Evolutionary conservation across 106 monocot genomes (phyloP), one percentile per base, ranked within the genome.

Genomic region (Dioscorea dumetorum): DNA sequence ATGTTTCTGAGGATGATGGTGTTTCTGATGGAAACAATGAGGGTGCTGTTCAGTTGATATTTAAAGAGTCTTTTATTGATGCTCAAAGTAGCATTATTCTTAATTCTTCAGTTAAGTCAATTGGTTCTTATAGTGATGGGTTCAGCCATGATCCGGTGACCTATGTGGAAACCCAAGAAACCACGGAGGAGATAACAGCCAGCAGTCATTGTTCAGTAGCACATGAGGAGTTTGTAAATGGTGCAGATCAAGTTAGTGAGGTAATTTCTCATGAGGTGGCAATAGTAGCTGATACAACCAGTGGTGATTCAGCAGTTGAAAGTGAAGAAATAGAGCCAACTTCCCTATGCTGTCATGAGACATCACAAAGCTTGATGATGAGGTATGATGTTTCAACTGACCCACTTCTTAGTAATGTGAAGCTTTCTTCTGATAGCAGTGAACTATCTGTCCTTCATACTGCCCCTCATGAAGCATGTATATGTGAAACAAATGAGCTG

Each of bases 171-270:
- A 67, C 21, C 12, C 63, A 75, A 22, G 72, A 58, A 0, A 48
- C 57, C 66, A 63, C 73, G 50, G 63, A 77, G 48, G 77, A 67
- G 61, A 56, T 49, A 23, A 34, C 51, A 50, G 22, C 74, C 16
- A 49, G 63, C 62, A 69, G 49, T 66, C 54, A 60, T 20, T 28
- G 24, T 49, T 64, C 14, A 64, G 49, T 57, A 64, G 50, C 41
- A 58, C 56, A 52, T 67, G 67, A 69, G 19, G 64, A 74, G 61
- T 60, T 67, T 63, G 61, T 50, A 31, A n/a, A 53, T 49, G 48
- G 56, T 67, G 54, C 50, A 23, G 62, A 11, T 71, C 60, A 61
- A 41, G 54, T n/a, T n/a, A 71, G 32, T 60, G 60, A 61, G 23
- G 10, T 67, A 21, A 14, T 73, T 24, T 71, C 70, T 48, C 28